Conservation (phyloP, 805 yeast species). For the Ogataea angusta region DNA sequence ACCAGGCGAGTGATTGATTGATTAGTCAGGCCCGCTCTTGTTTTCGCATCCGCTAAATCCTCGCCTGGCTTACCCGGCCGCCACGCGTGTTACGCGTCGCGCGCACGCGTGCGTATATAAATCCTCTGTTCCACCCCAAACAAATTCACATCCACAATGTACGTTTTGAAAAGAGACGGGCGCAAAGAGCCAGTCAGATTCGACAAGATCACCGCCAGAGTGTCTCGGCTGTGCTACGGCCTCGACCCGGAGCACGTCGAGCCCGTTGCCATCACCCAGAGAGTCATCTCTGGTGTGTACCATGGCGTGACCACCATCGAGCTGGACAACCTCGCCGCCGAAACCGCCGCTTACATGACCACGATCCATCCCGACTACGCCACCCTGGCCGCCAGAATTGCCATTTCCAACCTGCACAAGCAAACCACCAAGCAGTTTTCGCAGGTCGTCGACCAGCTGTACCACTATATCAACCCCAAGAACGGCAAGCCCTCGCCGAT, state of each 20-base stretch:
- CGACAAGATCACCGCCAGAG: constrained; percentile 94
- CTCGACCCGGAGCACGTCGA: constrained; percentile 89
- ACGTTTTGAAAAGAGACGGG: constrained; percentile 89
- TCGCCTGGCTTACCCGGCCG: background rate
- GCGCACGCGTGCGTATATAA: constrained; percentile 9
- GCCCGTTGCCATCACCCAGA: constrained; percentile 92
- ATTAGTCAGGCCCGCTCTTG: background rate
- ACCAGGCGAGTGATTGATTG: background rate
- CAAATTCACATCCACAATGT: constrained; percentile 44
- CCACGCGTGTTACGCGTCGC: background rate
- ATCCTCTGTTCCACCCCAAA: constrained; percentile 5
- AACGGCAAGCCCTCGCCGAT: constrained; percentile 65
- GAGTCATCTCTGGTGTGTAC: constrained; percentile 93
- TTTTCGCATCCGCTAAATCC: background rate
- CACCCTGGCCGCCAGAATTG: constrained; percentile 90
- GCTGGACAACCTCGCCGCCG: constrained; percentile 79
- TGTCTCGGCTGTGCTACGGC: constrained; percentile 91
- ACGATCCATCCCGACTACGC: constrained; percentile 98
- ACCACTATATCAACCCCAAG: constrained; percentile 76
- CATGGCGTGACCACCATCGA: constrained; percentile 96
- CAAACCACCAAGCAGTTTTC: constrained; percentile 88
- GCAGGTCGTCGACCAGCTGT: constrained; percentile 69
- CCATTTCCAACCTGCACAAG: constrained; percentile 90
- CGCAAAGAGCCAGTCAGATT: constrained; percentile 91
- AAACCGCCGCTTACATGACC: constrained; percentile 96